Evolutionary conservation across 805 yeast species (phyloP).

Genomic region (Ogataea pilisensis): DNA sequence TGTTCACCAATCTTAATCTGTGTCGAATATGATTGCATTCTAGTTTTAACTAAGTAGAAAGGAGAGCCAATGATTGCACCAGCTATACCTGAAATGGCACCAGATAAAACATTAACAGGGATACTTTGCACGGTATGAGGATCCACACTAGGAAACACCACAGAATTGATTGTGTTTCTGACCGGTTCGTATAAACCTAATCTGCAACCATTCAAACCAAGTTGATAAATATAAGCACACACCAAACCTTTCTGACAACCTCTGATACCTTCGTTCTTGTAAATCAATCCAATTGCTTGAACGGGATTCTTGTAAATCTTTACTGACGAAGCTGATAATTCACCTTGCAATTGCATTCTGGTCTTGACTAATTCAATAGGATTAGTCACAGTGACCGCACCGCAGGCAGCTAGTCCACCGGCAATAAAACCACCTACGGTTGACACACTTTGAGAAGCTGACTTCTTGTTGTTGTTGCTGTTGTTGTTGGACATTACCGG

Average conservation of each 20-base stretch:
- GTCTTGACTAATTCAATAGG: slow-evolving; percentile 95
- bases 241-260: slow-evolving; percentile 88
- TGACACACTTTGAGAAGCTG: slow-evolving; percentile 57
- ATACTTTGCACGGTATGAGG: slow-evolving; percentile 45
- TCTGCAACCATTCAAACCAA: slow-evolving; percentile 90
- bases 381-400: slow-evolving; percentile 95
- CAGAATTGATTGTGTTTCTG: slow-evolving; percentile 53
- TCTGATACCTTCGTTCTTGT: slow-evolving; percentile 74
- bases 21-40: slow-evolving; percentile 90
- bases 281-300: slow-evolving; percentile 75
- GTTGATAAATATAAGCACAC: slow-evolving; percentile 87
- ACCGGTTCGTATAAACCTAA: slow-evolving; percentile 92
- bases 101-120: slow-evolving; percentile 69
- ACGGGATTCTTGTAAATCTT: slow-evolving; percentile 71
- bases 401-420: slow-evolving; percentile 94
- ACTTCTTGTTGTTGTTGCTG: slow-evolving; percentile 17
- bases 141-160: slow-evolving; percentile 48
- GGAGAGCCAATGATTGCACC: slow-evolving; percentile 94
- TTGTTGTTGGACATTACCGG: no score
- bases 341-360: slow-evolving; percentile 96
- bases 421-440: slow-evolving; percentile 80
- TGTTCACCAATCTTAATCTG: slow-evolving; percentile 79
- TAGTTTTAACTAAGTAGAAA: slow-evolving; percentile 83
- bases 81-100: slow-evolving; percentile 78
- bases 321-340: slow-evolving; percentile 52